phyloP scores from a whole-genome alignment of 441 rosid species.

The Manihot esculenta region DNA sequence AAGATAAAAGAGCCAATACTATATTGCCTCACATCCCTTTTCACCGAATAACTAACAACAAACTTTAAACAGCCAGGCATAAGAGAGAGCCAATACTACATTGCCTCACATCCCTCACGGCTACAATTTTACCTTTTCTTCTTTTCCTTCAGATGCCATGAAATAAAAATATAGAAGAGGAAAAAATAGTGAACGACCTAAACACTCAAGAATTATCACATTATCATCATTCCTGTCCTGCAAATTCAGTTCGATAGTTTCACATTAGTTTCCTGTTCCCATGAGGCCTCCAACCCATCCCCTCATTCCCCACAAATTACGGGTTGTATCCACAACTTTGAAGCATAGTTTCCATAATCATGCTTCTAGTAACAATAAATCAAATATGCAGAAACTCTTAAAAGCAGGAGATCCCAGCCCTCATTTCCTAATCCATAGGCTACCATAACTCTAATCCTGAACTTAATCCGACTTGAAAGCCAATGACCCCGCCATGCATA shows the following conservation, averaged over 20 bases:
- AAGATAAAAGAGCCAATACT: background rate
- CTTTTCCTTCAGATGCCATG: background rate
- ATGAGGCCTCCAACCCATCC: too few relatives aligned
- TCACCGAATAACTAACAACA: background rate
- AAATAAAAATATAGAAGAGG: background rate
- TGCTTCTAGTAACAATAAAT: too few relatives aligned
- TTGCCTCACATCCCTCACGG: too few relatives aligned
- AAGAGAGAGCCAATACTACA: background rate
- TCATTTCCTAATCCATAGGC: background rate
- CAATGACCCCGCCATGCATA: background rate
- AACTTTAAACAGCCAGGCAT: background rate
- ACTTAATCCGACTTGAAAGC: background rate
- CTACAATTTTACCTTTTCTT: background rate
- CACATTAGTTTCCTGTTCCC: background rate
- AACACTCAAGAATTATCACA: background rate
- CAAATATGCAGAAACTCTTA: too few relatives aligned
- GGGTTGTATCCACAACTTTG: too few relatives aligned
- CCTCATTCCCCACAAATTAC: too few relatives aligned
- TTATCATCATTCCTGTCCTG: too few relatives aligned
- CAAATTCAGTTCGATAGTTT: background rate
- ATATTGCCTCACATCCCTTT: background rate
- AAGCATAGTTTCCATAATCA: too few relatives aligned
- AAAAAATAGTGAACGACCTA: background rate
- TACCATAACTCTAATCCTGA: constrained; percentile 8
- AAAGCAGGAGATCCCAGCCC: too few relatives aligned